Conservation (phyloP, 73 alveolate species). For the Paraurostyla sp. region DNA sequence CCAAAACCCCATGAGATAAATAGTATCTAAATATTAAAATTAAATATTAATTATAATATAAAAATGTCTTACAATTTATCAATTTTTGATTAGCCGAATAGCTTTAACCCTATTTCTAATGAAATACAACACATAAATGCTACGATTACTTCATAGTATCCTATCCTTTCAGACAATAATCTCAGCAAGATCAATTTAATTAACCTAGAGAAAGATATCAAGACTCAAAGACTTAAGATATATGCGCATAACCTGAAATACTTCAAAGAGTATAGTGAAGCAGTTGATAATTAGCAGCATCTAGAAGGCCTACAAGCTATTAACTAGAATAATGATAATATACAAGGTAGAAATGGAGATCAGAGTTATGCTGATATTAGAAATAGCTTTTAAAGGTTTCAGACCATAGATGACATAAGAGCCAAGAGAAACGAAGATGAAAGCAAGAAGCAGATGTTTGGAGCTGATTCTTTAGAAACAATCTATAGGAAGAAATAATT, state of each 20-base stretch:
- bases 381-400: background rate
- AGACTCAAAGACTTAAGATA: background rate
- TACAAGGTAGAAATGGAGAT: background rate
- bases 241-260: slow-evolving; percentile 29
- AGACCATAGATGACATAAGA: background rate
- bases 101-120: background rate
- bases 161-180: background rate
- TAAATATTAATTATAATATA: too few species aligned
- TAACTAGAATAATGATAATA: background rate
- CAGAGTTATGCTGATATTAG: slow-evolving; percentile 4
- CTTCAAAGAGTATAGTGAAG: background rate
- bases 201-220: background rate
- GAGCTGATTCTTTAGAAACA: slow-evolving; percentile 23
- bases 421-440: slow-evolving; percentile 39
- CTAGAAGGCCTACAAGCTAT: too few species aligned
- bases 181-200: background rate
- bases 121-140: background rate
- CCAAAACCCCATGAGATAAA: too few species aligned
- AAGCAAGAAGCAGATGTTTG: slow-evolving; percentile 10
- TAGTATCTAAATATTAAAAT: too few species aligned
- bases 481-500: background rate
- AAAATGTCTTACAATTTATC: too few species aligned
- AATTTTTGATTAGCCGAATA: too few species aligned
- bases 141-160: background rate
- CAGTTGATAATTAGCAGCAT: background rate